Percentiles rank a stretch among this genome's conserved stretches.
Conservation (phyloP, 2,329 filamentous ascomycete genomes). For the Verruconis gallopava region DNA sequence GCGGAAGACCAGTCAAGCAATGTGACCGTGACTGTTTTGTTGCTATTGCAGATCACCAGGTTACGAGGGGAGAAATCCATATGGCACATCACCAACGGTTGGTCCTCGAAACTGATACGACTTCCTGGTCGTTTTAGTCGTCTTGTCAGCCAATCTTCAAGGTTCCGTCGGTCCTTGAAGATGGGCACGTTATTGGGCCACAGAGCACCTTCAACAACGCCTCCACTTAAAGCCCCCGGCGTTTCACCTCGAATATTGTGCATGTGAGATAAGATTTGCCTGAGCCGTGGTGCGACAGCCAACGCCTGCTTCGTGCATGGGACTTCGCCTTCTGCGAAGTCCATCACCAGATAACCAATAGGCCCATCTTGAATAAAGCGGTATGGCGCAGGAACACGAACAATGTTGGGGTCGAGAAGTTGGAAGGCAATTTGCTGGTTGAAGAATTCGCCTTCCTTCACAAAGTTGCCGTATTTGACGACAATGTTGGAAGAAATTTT, state of each 20-base stretch:
- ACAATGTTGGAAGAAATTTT: background rate
- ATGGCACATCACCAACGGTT: background rate
- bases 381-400: background rate
- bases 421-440: background rate
- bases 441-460: background rate
- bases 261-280: background rate
- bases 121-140: background rate
- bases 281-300: background rate
- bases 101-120: background rate
- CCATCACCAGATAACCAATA: background rate
- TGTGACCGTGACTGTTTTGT: background rate
- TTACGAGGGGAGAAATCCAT: background rate
- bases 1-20: background rate
- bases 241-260: background rate
- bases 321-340: background rate
- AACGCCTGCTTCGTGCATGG: background rate
- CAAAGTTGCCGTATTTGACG: background rate
- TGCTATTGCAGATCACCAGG: background rate
- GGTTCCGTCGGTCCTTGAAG: background rate
- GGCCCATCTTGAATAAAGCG: background rate
- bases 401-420: background rate
- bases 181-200: background rate
- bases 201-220: background rate
- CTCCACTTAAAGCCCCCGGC: background rate
- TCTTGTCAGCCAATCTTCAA: background rate